Evolutionary conservation across 306 rosid species (phyloP), one percentile per base, ranked within the genome.

Genomic region (Hippophae tibetana): DNA sequence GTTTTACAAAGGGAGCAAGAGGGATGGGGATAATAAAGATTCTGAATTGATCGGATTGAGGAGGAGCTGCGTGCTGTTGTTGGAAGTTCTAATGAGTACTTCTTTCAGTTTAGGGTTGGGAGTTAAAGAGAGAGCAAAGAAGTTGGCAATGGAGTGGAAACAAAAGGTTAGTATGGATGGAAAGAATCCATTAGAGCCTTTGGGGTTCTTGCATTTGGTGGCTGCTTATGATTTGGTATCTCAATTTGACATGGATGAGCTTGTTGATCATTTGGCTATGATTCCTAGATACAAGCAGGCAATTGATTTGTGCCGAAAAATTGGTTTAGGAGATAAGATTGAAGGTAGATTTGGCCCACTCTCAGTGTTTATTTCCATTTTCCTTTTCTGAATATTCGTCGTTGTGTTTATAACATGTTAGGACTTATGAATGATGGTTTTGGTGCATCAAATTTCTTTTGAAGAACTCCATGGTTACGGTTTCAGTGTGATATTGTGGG

Each of bases 181-280:
- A 12, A 81, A 40, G 3, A 74, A 61, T 23, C 53, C 65, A 1
- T 49, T 75, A 13, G 86, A 64, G 70, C 81, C 80, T 0, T 72
- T 82, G 72, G 86, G 81, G 44, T 70, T 90, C 65, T 54, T 90
- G 66, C 77, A 77, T 79, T 73, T 90, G 69, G 79, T 84, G 57
- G 72, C 72, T 12, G 79, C 75, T 0, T 90, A 73, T 74, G 84
- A 84, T 42, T 62, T 90, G 77, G 54, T 54, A 51, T 60, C 78
- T 1, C 86, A 76, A 56, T 79, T 78, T 46, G 2, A 76, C 5
- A 9, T 10, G 75, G 88, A 84, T 47, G 94, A 78, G 52, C 84
- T 89, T 59, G 74, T 89, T 49, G 80, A 73, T 11, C 64, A 61
- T 66, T 57, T 75, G 43, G 64, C 56, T 3, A 45, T 58, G 4